Evolutionary conservation across 257 asterid genomes (phyloP).

Genomic region (Avicennia marina): DNA sequence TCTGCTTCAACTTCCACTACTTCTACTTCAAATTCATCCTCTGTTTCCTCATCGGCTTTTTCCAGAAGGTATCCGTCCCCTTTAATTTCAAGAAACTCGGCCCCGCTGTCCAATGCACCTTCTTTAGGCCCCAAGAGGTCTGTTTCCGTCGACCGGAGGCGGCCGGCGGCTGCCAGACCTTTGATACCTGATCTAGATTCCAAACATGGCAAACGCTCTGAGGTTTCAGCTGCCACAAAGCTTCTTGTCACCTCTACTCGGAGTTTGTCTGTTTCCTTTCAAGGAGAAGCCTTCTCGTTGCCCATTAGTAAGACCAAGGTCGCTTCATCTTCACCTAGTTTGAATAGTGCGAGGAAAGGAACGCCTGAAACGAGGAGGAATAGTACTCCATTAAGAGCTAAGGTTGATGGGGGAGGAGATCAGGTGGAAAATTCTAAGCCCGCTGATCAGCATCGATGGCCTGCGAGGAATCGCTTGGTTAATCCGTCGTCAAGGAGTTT

Average conservation of each 20-base stretch:
- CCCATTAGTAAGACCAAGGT: slow-evolving; percentile 83
- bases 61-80: slow-evolving; percentile 75
- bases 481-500: slow-evolving; percentile 61
- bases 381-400: slow-evolving; percentile 52
- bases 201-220: slow-evolving; percentile 38
- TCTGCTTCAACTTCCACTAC: slow-evolving; percentile 70
- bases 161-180: slow-evolving; percentile 44
- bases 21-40: slow-evolving; percentile 69
- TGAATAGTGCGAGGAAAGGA: slow-evolving; percentile 57
- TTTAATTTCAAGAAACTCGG: slow-evolving; percentile 49
- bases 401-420: slow-evolving; percentile 58
- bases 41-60: slow-evolving; percentile 48
- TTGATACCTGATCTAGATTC: slow-evolving; percentile 62
- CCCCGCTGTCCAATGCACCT: slow-evolving; percentile 39
- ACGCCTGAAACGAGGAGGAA: slow-evolving; percentile 73
- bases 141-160: slow-evolving; percentile 72
- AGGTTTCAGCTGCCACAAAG: slow-evolving; percentile 66
- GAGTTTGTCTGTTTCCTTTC: slow-evolving; percentile 91
- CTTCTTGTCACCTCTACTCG: slow-evolving; percentile 73
- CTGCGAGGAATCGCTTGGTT: slow-evolving; percentile 48
- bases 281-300: slow-evolving; percentile 80
- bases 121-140: slow-evolving; percentile 59
- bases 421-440: slow-evolving; percentile 61
- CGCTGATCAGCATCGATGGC: slow-evolving; percentile 80
- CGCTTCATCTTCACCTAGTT: slow-evolving; percentile 65